These are phyloP conservation scores for Bifiguratus adelaidae DNA, from an alignment of 192 early-diverging fungal species.

Conservation along the genomic window DNA sequence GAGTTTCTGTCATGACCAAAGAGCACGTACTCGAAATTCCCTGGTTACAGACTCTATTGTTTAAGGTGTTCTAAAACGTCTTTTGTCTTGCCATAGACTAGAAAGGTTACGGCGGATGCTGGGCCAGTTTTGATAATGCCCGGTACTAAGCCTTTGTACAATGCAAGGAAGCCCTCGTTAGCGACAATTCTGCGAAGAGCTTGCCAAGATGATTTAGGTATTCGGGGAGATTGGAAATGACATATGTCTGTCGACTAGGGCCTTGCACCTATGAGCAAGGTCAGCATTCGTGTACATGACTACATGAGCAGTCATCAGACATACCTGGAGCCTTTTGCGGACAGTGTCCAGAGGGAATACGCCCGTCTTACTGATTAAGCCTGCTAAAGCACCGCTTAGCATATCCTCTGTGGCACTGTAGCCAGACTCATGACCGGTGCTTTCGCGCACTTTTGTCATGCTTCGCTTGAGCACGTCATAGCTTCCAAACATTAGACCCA, in stretches of 20 bases:
- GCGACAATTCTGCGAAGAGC: constrained; percentile 52
- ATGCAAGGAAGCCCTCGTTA: constrained; percentile 68
- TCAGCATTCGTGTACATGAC: too few species aligned
- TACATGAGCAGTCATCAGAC: constrained; percentile 4
- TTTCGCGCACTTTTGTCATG: too few species aligned
- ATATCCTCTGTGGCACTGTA: constrained; percentile 47
- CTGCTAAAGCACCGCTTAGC: constrained; percentile 68
- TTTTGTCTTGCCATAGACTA: constrained; percentile 62
- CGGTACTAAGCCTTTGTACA: constrained; percentile 85
- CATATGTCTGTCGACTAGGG: constrained; percentile 47
- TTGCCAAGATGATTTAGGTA: too few species aligned
- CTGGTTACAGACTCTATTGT: too few species aligned
- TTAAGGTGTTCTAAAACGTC: constrained; percentile 38
- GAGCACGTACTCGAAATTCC: too few species aligned
- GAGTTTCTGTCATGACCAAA: constrained; percentile 35
- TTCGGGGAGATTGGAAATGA: constrained; percentile 47
- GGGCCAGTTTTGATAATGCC: constrained; percentile 82
- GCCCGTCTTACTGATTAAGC: constrained; percentile 69
- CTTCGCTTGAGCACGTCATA: constrained; percentile 48
- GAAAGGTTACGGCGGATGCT: constrained; percentile 78
- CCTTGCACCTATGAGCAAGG: constrained; percentile 65
- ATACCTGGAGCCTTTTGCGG: constrained; percentile 64
- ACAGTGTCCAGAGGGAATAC: constrained; percentile 92
- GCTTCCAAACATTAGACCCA: constrained; percentile 84
- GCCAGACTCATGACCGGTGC: too few species aligned